phyloP scores from a whole-genome alignment of 495 filamentous ascomycete species.

The Aspergillus leporis region DNA sequence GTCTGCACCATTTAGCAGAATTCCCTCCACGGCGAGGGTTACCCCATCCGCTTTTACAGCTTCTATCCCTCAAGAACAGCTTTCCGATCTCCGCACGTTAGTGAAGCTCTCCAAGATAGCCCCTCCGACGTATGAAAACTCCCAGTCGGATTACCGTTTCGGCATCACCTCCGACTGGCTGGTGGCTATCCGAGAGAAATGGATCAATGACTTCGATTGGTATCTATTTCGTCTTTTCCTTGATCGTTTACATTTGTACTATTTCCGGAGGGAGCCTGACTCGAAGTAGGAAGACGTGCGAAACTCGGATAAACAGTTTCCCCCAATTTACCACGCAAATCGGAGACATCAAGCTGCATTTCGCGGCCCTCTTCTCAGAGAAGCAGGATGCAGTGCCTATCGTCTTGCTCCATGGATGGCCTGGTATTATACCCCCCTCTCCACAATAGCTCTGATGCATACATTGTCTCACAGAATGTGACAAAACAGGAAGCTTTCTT shows the following conservation, averaged over 20 bases:
- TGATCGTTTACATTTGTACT: background rate
- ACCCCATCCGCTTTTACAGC: constrained; percentile 39
- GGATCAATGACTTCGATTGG: constrained; percentile 51
- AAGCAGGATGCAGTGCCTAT: constrained; percentile 61
- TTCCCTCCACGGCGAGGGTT: constrained; percentile 25
- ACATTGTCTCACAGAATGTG: background rate
- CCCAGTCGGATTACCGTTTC: constrained; percentile 43
- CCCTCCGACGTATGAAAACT: constrained; percentile 52
- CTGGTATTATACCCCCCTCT: constrained; percentile 34
- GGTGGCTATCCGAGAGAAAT: constrained; percentile 49
- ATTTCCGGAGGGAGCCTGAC: background rate
- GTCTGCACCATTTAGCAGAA: constrained; percentile 28
- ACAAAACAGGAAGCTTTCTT: too few species aligned
- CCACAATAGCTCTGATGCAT: background rate
- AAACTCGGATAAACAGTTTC: constrained; percentile 60
- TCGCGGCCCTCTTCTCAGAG: constrained; percentile 61
- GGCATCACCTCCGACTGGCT: constrained; percentile 62
- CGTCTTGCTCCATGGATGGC: constrained; percentile 63
- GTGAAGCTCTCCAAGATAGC: constrained; percentile 53
- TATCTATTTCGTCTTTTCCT: constrained; percentile 11
- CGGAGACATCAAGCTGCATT: constrained; percentile 56
- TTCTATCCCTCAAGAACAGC: constrained; percentile 42
- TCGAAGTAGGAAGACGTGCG: constrained; percentile 43
- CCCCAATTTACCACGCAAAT: constrained; percentile 60
- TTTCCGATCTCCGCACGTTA: constrained; percentile 50